phyloP scores from a whole-genome alignment of 2,329 filamentous ascomycete genomes.

The Fusarium sp. region DNA sequence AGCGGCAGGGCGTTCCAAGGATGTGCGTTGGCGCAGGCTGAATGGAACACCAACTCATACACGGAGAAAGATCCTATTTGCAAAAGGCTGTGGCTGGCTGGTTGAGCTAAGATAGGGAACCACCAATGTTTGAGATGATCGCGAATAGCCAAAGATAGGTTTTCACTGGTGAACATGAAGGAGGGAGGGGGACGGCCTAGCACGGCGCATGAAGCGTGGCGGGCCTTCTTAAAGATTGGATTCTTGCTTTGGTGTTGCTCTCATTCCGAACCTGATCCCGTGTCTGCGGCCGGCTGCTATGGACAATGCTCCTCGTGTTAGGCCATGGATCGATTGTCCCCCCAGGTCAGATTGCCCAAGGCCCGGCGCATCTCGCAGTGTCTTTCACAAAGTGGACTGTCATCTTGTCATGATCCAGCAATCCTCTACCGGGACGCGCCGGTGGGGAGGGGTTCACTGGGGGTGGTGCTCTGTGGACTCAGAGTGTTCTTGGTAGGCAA shows the following conservation, averaged over 20 bases:
- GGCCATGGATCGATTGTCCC: slow-evolving; percentile 35
- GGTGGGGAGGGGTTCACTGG: slow-evolving; percentile 33
- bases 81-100: slow-evolving; percentile 31
- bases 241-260: slow-evolving; percentile 27
- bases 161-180: slow-evolving; percentile 42
- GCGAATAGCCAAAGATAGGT: slow-evolving; percentile 28
- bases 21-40: slow-evolving; percentile 35
- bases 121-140: slow-evolving; percentile 36
- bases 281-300: slow-evolving; percentile 2
- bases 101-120: slow-evolving; percentile 29
- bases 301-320: slow-evolving; percentile 10
- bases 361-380: slow-evolving; percentile 27
- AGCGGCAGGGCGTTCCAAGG: slow-evolving; percentile 30
- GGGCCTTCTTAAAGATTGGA: slow-evolving; percentile 44
- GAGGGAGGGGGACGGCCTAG: slow-evolving; percentile 25
- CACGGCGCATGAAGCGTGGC: slow-evolving; percentile 46
- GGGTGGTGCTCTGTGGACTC: slow-evolving; percentile 30
- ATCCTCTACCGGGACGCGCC: slow-evolving; percentile 46
- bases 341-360: slow-evolving; percentile 7
- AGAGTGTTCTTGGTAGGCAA: slow-evolving; percentile 36
- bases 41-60: slow-evolving; percentile 29
- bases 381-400: slow-evolving; percentile 48
- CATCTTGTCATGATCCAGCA: slow-evolving; percentile 44
- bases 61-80: slow-evolving; percentile 24
- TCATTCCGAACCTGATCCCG: slow-evolving; percentile 1